phyloP scores from a whole-genome alignment of 495 filamentous ascomycete species.

The Aspergillus diversus region DNA sequence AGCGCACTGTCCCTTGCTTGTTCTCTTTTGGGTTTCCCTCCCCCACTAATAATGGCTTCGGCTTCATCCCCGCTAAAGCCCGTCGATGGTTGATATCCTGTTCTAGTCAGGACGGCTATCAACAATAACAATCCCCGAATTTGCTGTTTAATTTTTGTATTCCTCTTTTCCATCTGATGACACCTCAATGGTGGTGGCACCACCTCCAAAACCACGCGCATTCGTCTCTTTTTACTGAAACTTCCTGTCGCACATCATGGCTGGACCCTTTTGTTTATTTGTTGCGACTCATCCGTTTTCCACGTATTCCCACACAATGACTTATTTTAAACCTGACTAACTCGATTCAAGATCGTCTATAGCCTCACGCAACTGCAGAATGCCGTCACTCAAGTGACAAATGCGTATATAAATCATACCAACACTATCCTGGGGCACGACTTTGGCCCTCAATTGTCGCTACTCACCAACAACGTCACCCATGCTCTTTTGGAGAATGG shows the following conservation, averaged over 20 bases:
- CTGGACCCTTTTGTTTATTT: neutral
- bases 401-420: constrained; percentile 81
- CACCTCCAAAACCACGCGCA: neutral
- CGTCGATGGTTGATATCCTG: neutral
- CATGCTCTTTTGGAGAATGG: constrained; percentile 47
- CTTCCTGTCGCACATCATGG: neutral
- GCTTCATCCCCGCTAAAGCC: neutral
- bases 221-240: neutral
- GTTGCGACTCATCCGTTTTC: constrained; percentile 17
- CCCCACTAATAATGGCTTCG: neutral
- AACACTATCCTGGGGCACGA: constrained; percentile 74
- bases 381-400: constrained; percentile 71
- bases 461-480: constrained; percentile 51
- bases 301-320: neutral
- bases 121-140: neutral
- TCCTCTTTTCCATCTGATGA: neutral
- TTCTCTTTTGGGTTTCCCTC: constrained; percentile 5
- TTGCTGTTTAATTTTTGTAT: neutral
- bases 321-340: constrained; percentile 24
- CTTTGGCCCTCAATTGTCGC: constrained; percentile 52
- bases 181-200: neutral
- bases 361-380: constrained; percentile 72
- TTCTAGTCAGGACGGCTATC: neutral
- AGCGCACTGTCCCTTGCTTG: neutral
- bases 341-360: constrained; percentile 64